Base-by-base conservation (phyloP, 2,329 filamentous ascomycete genomes). In the Cercospora sp. region DNA sequence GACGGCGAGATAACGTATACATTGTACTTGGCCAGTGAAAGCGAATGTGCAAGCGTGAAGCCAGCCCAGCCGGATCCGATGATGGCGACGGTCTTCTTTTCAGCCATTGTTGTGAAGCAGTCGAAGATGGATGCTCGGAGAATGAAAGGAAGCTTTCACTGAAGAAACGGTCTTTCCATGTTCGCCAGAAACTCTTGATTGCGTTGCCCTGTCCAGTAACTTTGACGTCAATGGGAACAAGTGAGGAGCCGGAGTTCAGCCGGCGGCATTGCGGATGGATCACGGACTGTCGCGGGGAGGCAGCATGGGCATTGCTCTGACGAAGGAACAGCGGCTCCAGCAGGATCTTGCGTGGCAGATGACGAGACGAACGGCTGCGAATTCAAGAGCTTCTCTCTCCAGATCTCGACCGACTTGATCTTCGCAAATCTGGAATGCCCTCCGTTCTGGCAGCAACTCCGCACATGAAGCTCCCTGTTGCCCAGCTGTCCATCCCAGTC, bases 1-100 rank as follows among this genome's bases (percentile, higher is more conserved):
- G 78, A 68, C 1, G 82, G 82, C 0, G 81, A 82, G 16, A 83
- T 79, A 43, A 83, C 73, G 1, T 77, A 79, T 37, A 83, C 73
- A 49, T 79, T 74, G 70, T 82, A 83, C 37, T 77, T 78, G 0
- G 73, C 72, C 8, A 76, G 69, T 26, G 75, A 75, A 2, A 81
- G 70, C 12, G 77, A 70, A 43, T 81, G 79, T 1, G 79, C 74
- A 2, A 81, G 68, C 5, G 78, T 79, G 69, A 78, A 81, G 37
- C 80, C 80, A 61, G 76, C 77, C 66, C 66, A 68, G 53, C 80
- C 80, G 30, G 78, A 77, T 24, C 80, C 80, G 21, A 81, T 76
- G 59, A 82, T 72, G 5, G 73, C 74, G 16, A 67, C 57, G 18
- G 40, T 67, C 5, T 61, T 65, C 57, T 69, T 69, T 16, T 53